These are phyloP conservation scores for Penicillium sp. DNA, from an alignment of 2,329 filamentous ascomycete species.

Conservation along the genomic window DNA sequence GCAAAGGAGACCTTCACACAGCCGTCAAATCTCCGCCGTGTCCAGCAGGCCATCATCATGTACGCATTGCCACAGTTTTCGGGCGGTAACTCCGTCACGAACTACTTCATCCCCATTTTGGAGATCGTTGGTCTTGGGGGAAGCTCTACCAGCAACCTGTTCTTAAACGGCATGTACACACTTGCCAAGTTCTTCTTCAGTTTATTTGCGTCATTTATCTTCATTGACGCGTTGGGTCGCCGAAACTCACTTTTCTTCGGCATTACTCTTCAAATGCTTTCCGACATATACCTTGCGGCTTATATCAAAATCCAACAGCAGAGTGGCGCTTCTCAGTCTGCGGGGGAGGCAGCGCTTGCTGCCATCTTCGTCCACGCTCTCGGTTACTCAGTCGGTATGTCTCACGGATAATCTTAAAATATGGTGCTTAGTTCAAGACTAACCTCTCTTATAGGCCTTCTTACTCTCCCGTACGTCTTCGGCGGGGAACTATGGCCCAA, in stretches of 20 bases:
- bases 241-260: conserved; percentile 40
- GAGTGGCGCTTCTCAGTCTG: conserved; percentile 20
- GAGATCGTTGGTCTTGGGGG: conserved; percentile 35
- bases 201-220: conserved; percentile 45
- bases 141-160: conserved; percentile 32
- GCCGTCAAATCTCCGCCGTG: conserved; percentile 39
- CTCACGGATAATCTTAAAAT: neutral
- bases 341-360: conserved; percentile 41
- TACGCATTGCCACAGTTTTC: conserved; percentile 45
- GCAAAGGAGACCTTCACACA: conserved; percentile 38
- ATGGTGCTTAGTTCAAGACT: neutral
- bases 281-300: conserved; percentile 43
- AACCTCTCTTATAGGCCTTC: conserved; percentile 14
- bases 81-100: conserved; percentile 45
- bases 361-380: conserved; percentile 47
- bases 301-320: conserved; percentile 40
- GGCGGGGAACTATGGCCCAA: conserved; percentile 48
- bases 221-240: conserved; percentile 46
- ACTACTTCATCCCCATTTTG: conserved; percentile 46
- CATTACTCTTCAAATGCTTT: conserved; percentile 39
- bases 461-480: conserved; percentile 47
- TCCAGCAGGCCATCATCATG: conserved; percentile 37
- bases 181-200: conserved; percentile 45
- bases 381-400: conserved; percentile 40
- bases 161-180: conserved; percentile 44